Evolutionary conservation across 192 early-diverging fungal species (phyloP).

Genomic region (Dissophora globulifera): DNA sequence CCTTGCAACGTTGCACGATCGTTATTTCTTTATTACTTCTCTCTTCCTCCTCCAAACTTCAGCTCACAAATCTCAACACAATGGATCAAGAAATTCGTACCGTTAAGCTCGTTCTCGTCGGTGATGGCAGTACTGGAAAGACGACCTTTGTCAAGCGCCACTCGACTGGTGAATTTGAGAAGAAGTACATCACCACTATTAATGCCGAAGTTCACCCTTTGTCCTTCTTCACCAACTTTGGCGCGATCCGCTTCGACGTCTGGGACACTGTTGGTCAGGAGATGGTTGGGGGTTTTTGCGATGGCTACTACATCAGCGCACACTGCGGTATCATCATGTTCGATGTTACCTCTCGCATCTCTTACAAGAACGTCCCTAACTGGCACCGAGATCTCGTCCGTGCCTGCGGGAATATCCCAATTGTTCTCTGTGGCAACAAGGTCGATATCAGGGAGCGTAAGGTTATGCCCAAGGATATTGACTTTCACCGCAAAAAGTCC

Average conservation of each 20-base stretch:
- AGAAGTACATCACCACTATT: constrained; percentile 99
- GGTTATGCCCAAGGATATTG: constrained; percentile 99
- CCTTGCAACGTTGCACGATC: too few relatives aligned
- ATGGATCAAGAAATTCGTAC: too few relatives aligned
- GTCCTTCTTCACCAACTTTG: too few relatives aligned
- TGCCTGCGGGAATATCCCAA: constrained; percentile 99
- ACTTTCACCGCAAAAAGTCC: constrained; percentile 99
- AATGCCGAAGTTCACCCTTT: too few relatives aligned
- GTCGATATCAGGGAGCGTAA: constrained; percentile 99
- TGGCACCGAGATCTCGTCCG: constrained; percentile 99
- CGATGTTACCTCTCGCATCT: constrained; percentile 98
- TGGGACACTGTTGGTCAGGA: too few relatives aligned
- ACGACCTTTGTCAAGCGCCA: constrained; percentile 99
- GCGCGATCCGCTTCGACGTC: too few relatives aligned
- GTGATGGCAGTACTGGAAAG: constrained; percentile 99
- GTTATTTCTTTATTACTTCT: too few relatives aligned
- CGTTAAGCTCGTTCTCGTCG: constrained; percentile 82
- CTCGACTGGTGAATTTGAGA: constrained; percentile 99
- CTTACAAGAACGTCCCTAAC: constrained; percentile 99
- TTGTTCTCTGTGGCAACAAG: constrained; percentile 99
- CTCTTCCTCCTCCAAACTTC: constrained; percentile 9
- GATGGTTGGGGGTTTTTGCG: too few relatives aligned
- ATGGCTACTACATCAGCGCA: constrained; percentile 96
- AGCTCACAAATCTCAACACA: too few relatives aligned
- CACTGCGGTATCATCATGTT: constrained; percentile 99